A percentile compares a stretch with the other conserved stretches of the same genome.
phyloP scores from a whole-genome alignment of 2,329 filamentous ascomycete species.

The Alternaria alternata region DNA sequence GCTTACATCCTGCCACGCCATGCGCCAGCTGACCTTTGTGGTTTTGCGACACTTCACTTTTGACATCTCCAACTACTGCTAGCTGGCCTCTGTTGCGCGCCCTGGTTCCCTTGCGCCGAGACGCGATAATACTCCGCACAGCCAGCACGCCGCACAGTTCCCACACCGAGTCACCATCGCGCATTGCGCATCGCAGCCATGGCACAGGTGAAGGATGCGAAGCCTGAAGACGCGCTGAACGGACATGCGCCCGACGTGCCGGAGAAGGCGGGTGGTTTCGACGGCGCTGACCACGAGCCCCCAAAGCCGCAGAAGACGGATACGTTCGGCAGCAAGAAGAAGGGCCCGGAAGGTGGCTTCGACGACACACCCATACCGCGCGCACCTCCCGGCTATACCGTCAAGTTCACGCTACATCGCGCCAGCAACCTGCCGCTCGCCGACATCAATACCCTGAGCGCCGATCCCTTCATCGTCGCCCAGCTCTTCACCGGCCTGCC shows the following conservation, averaged over 20 bases:
- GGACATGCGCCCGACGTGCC: conserved; percentile 20
- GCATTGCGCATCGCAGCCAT: conserved; percentile 20
- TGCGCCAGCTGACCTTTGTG: conserved; percentile 1
- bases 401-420: conserved; percentile 84
- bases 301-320: conserved; percentile 36
- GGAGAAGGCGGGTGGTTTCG: conserved; percentile 21
- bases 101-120: conserved; percentile 10
- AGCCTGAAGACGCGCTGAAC: conserved; percentile 16
- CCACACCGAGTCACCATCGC: conserved; percentile 13
- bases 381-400: conserved; percentile 79
- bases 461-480: conserved; percentile 83
- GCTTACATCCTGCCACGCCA: not conserved
- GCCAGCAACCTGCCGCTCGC: conserved; percentile 83
- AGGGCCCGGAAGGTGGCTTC: conserved; percentile 75
- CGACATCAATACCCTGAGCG: conserved; percentile 78
- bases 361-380: conserved; percentile 80
- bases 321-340: conserved; percentile 39
- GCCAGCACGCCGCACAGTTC: not conserved
- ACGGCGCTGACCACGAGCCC: conserved; percentile 20
- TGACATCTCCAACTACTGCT: not conserved
- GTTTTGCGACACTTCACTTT: not conserved
- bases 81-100: conserved; percentile 4
- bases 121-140: conserved; percentile 4
- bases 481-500: conserved; percentile 76
- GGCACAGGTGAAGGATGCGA: conserved; percentile 21